phyloP scores from a whole-genome alignment of 345 rosid species.

The Erucastrum elatum region DNA sequence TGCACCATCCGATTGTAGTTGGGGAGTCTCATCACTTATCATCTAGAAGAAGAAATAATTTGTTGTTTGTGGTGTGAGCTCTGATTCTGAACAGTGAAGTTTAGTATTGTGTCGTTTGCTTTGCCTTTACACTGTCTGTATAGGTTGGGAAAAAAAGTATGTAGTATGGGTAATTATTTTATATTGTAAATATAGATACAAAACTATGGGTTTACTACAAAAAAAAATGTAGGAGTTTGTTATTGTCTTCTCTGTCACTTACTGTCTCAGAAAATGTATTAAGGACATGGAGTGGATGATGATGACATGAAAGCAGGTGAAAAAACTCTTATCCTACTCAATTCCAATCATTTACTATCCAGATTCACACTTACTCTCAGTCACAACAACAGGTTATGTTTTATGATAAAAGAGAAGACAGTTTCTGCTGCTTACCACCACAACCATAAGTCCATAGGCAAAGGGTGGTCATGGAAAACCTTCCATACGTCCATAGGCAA shows the following conservation, averaged over 20 bases:
- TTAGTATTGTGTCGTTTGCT: conserved; percentile 23
- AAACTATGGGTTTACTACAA: not conserved
- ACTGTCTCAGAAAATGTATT: not conserved
- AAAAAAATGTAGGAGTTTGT: conserved; percentile 1
- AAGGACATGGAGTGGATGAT: not conserved
- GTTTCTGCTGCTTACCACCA: not conserved
- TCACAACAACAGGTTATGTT: not conserved
- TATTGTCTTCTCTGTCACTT: conserved; percentile 2
- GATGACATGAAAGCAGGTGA: not conserved
- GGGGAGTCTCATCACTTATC: conserved; percentile 52
- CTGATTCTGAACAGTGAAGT: conserved; percentile 2
- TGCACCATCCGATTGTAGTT: conserved; percentile 63
- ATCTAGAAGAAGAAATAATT: conserved; percentile 64
- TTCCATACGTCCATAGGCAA: no score
- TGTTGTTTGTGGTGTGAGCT: conserved; percentile 7
- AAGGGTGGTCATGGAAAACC: no score
- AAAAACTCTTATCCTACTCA: not conserved
- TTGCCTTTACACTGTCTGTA: conserved; percentile 22
- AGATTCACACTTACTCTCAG: not conserved
- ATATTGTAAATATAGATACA: conserved; percentile 7
- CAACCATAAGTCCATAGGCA: not conserved
- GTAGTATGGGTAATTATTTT: not conserved
- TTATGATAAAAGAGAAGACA: not conserved
- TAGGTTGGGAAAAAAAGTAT: not conserved
- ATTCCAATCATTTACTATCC: not conserved